phyloP scores from a whole-genome alignment of 1,284 basidiomycete species.

The Moesziomyces sp. region DNA sequence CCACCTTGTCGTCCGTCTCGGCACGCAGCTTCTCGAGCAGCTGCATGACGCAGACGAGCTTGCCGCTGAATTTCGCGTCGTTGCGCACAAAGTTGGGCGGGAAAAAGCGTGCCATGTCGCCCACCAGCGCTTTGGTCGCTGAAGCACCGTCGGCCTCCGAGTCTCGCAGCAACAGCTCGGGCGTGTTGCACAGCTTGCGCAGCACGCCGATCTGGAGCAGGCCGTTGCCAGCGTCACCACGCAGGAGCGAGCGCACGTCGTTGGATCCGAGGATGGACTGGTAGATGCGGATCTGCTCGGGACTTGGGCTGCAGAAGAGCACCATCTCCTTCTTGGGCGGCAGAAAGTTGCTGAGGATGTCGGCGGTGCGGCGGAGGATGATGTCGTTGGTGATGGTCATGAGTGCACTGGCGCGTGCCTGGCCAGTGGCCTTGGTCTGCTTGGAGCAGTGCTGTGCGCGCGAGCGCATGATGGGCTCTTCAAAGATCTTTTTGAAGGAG shows the following conservation, averaged over 20 bases:
- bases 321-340: constrained; percentile 82
- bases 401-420: constrained; percentile 72
- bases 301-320: constrained; percentile 34
- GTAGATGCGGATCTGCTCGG: constrained; percentile 83
- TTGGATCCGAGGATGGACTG: constrained; percentile 72
- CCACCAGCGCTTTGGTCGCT: constrained; percentile 38
- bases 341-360: constrained; percentile 82
- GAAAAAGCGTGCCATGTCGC: constrained; percentile 38
- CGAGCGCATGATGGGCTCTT: constrained; percentile 87
- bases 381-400: constrained; percentile 83
- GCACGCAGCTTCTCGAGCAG: constrained; percentile 76
- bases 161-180: constrained; percentile 81
- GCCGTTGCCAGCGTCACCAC: constrained; percentile 49
- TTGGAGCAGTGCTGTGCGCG: constrained; percentile 79
- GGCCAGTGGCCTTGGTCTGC: constrained; percentile 80
- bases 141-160: constrained; percentile 68
- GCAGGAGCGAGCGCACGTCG: constrained; percentile 48
- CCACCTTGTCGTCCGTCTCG: constrained; percentile 77
- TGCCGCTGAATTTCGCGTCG: constrained; percentile 54
- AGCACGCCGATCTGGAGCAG: constrained; percentile 65
- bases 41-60: constrained; percentile 80
- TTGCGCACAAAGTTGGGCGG: constrained; percentile 45
- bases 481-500: constrained; percentile 75
- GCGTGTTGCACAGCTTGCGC: constrained; percentile 92
- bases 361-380: constrained; percentile 80